Percentiles rank a stretch among this genome's conserved stretches.
Conservation (phyloP, 2,329 filamentous ascomycete species). For the Alternaria sp. region DNA sequence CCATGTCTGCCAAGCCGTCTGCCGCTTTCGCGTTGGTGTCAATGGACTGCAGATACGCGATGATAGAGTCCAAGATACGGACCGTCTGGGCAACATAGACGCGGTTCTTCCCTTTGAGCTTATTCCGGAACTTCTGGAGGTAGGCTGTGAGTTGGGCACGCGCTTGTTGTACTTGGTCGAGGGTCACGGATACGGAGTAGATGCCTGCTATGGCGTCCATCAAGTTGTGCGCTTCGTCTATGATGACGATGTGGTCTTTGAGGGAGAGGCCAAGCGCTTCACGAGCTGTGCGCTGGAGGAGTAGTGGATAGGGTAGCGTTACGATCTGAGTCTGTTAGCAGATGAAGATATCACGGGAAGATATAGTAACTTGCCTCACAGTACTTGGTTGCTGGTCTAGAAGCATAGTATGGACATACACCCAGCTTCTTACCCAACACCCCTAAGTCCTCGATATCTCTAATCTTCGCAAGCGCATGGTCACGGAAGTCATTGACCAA, state of each 20-base stretch:
- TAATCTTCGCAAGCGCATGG: constrained; percentile 79
- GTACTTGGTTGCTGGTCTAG: constrained; percentile 78
- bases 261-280: constrained; percentile 87
- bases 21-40: constrained; percentile 46
- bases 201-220: constrained; percentile 93
- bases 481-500: constrained; percentile 84
- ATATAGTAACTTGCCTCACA: constrained; percentile 62
- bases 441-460: constrained; percentile 92
- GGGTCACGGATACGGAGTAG: constrained; percentile 76
- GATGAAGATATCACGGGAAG: neutral
- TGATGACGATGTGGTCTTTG: constrained; percentile 88
- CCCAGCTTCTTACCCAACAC: constrained; percentile 77
- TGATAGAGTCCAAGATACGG: constrained; percentile 80
- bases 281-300: constrained; percentile 84
- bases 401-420: constrained; percentile 97
- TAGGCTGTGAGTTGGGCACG: constrained; percentile 81
- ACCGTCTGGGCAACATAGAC: constrained; percentile 90
- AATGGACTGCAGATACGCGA: constrained; percentile 68
- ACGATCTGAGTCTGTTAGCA: constrained; percentile 65
- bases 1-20: constrained; percentile 74
- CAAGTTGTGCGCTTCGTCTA: constrained; percentile 97
- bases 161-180: constrained; percentile 75
- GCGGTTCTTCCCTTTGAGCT: constrained; percentile 86
- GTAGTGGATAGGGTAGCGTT: constrained; percentile 87
- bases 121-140: constrained; percentile 84